phyloP scores from a whole-genome alignment of 2,329 filamentous ascomycete genomes.

The Periconia sp. region DNA sequence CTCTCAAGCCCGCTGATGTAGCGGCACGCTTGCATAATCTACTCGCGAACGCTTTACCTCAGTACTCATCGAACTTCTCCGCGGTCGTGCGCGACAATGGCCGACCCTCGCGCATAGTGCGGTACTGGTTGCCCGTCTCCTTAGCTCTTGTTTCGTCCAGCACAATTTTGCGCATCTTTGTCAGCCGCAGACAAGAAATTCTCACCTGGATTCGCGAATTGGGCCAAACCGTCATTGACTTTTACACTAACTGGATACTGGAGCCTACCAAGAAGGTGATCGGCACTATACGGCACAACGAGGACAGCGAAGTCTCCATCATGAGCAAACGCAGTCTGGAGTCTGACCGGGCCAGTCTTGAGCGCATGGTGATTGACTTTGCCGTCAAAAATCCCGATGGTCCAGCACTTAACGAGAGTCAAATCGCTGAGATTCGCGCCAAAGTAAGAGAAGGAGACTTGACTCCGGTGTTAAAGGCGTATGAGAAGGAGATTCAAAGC shows the following conservation, averaged over 20 bases:
- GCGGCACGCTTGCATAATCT: slow-evolving; percentile 69
- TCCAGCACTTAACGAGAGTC: slow-evolving; percentile 61
- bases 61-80: slow-evolving; percentile 62
- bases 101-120: slow-evolving; percentile 70
- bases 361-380: slow-evolving; percentile 98
- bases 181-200: slow-evolving; percentile 75
- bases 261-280: slow-evolving; percentile 82
- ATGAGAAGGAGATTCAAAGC: slow-evolving; percentile 81
- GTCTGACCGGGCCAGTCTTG: slow-evolving; percentile 86
- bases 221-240: slow-evolving; percentile 78
- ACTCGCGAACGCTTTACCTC: slow-evolving; percentile 68
- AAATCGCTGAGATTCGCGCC: slow-evolving; percentile 72
- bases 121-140: slow-evolving; percentile 85
- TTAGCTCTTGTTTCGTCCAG: slow-evolving; percentile 74
- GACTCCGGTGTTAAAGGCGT: slow-evolving; percentile 86
- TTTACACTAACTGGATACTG: slow-evolving; percentile 96
- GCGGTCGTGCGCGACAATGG: slow-evolving; percentile 66
- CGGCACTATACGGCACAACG: slow-evolving; percentile 89
- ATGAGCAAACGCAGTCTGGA: slow-evolving; percentile 92
- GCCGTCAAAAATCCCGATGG: slow-evolving; percentile 76
- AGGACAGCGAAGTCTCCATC: slow-evolving; percentile 89
- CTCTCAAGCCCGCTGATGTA: slow-evolving; percentile 55
- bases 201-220: slow-evolving; percentile 77
- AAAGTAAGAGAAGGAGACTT: slow-evolving; percentile 91
- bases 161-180: slow-evolving; percentile 77